Conservation (phyloP, 768 basidiomycete species). For the Tremella mesenterica region DNA sequence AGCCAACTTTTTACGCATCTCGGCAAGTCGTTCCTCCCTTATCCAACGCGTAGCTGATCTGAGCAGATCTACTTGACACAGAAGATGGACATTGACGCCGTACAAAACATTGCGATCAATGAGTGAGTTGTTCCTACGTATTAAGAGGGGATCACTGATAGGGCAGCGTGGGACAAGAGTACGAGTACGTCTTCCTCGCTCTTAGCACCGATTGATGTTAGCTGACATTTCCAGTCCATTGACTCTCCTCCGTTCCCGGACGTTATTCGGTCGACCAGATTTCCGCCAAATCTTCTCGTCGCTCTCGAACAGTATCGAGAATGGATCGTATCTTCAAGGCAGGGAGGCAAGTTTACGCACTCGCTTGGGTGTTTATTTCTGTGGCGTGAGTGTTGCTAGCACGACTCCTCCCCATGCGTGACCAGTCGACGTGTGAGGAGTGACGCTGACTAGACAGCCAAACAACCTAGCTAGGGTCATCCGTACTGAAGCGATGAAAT, state of each 20-base stretch:
- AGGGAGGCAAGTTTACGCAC: constrained; percentile 69
- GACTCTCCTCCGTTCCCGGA: constrained; percentile 76
- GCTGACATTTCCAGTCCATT: constrained; percentile 50
- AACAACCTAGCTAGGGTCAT: constrained; percentile 64
- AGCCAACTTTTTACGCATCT: constrained; percentile 87
- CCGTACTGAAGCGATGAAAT: constrained; percentile 58
- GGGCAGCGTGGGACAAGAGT: constrained; percentile 31
- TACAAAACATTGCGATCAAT: constrained; percentile 37
- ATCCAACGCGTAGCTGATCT: neutral
- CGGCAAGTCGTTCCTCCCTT: constrained; percentile 9
- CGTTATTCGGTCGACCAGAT: constrained; percentile 85
- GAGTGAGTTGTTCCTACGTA: constrained; percentile 13
- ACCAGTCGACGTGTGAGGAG: neutral
- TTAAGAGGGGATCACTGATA: neutral
- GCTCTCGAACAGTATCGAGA: constrained; percentile 69
- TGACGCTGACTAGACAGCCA: constrained; percentile 48
- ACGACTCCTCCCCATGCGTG: neutral
- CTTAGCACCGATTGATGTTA: neutral
- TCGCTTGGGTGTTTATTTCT: constrained; percentile 81
- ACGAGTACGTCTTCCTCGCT: constrained; percentile 33
- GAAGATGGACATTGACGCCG: constrained; percentile 26
- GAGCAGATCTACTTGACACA: constrained; percentile 35
- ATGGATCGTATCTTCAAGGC: constrained; percentile 71
- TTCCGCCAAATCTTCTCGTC: constrained; percentile 72
- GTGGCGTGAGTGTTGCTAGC: constrained; percentile 58